Conservation (phyloP, 148 eudicot species). For the Camellia japonica region DNA sequence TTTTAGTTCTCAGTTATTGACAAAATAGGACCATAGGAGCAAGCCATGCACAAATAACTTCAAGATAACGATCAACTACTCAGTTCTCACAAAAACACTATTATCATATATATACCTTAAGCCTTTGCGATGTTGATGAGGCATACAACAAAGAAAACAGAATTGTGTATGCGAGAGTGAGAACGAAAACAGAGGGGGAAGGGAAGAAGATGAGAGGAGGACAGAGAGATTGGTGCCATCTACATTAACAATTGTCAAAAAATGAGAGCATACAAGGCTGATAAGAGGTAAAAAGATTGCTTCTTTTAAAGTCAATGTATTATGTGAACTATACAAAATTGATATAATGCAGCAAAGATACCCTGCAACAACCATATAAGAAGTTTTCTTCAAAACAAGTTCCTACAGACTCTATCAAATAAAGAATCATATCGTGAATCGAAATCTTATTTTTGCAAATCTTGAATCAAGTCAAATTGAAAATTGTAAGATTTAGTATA, state of each 20-base stretch:
- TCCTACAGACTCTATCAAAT: not conserved
- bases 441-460: too few species aligned
- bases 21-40: not conserved
- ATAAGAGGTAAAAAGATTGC: not conserved
- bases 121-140: not conserved
- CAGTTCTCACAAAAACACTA: not conserved
- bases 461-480: too few species aligned
- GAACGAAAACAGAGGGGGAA: too few species aligned
- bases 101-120: not conserved
- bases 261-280: not conserved
- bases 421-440: not conserved
- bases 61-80: not conserved
- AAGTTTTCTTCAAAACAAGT: not conserved
- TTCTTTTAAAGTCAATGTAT: not conserved
- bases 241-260: not conserved
- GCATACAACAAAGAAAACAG: not conserved
- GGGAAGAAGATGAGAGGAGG: too few species aligned
- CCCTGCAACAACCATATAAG: too few species aligned
- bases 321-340: not conserved
- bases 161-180: not conserved
- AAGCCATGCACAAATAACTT: conserved; percentile 9
- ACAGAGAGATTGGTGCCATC: not conserved
- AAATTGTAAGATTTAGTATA: too few species aligned
- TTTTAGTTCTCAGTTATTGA: not conserved
- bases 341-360: not conserved